Evolutionary conservation across 805 yeast genomes (phyloP).

Genomic region (Saturnispora sanitii): DNA sequence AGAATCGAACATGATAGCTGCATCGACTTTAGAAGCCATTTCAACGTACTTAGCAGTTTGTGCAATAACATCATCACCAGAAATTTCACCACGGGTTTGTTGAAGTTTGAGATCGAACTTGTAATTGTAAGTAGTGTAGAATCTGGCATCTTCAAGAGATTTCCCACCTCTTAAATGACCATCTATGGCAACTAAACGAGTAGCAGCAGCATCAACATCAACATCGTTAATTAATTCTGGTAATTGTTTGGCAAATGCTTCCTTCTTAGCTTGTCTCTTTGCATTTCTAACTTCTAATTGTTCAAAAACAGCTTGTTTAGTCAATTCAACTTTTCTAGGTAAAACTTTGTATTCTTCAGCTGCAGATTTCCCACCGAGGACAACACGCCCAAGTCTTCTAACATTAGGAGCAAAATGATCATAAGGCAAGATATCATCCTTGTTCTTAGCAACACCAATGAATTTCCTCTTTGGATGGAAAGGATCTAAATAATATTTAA

Average conservation of each 20-base stretch:
- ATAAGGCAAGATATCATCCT: conserved; percentile 62
- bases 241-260: conserved; percentile 27
- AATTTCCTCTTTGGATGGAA: conserved; percentile 90
- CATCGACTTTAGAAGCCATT: conserved; percentile 34
- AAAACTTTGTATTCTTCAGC: conserved; percentile 48
- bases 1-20: conserved; percentile 39
- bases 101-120: conserved; percentile 35
- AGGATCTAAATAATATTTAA: conserved; percentile 85
- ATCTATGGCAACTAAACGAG: conserved; percentile 45
- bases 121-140: conserved; percentile 45
- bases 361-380: conserved; percentile 44
- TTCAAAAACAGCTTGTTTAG: conserved; percentile 41
- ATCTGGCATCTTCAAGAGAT: conserved; percentile 43
- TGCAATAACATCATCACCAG: conserved; percentile 19
- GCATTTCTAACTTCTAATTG: conserved; percentile 32
- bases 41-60: conserved; percentile 26
- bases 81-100: conserved; percentile 30
- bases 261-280: conserved; percentile 26
- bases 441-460: conserved; percentile 73
- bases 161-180: conserved; percentile 54
- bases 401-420: conserved; percentile 85
- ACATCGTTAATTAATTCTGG: conserved; percentile 18
- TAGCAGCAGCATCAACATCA: conserved; percentile 31
- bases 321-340: conserved; percentile 58
- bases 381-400: conserved; percentile 71